Conservation (phyloP, 179 eudicot species). For the Sideroxylon spinosum region DNA sequence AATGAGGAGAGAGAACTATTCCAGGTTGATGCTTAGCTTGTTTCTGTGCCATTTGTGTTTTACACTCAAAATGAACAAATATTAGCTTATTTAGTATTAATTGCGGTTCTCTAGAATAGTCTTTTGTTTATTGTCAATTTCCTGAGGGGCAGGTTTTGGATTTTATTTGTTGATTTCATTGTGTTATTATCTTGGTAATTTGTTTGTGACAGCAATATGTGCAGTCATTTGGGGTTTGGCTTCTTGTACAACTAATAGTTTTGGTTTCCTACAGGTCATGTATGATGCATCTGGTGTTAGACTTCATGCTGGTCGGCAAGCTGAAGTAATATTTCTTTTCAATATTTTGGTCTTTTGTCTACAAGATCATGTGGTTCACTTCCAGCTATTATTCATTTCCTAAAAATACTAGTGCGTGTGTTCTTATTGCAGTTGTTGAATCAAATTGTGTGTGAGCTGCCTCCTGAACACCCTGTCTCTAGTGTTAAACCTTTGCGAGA, state of each 20-base stretch:
- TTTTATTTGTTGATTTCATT: neutral
- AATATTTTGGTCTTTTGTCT: neutral
- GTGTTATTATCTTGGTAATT: neutral
- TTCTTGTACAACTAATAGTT: slow-evolving; percentile 1
- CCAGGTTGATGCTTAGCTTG: neutral
- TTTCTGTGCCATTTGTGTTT: neutral
- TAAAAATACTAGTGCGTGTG: neutral
- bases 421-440: slow-evolving; percentile 57
- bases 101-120: neutral
- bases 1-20: too few relatives aligned
- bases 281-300: slow-evolving; percentile 87
- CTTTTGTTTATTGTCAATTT: neutral
- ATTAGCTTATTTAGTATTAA: neutral
- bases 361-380: neutral
- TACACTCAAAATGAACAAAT: neutral
- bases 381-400: neutral
- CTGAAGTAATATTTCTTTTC: slow-evolving; percentile 50
- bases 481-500: slow-evolving; percentile 72
- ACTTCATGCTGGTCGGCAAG: slow-evolving; percentile 92
- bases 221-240: neutral
- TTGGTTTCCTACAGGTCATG: slow-evolving; percentile 53
- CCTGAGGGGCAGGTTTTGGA: neutral
- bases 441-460: slow-evolving; percentile 88
- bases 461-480: slow-evolving; percentile 80
- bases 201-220: neutral